A percentile compares a stretch with the other conserved stretches of the same genome.
Evolutionary conservation across 31 red algal species (phyloP).

Genomic region (Odonthalia washingtoniensis): DNA sequence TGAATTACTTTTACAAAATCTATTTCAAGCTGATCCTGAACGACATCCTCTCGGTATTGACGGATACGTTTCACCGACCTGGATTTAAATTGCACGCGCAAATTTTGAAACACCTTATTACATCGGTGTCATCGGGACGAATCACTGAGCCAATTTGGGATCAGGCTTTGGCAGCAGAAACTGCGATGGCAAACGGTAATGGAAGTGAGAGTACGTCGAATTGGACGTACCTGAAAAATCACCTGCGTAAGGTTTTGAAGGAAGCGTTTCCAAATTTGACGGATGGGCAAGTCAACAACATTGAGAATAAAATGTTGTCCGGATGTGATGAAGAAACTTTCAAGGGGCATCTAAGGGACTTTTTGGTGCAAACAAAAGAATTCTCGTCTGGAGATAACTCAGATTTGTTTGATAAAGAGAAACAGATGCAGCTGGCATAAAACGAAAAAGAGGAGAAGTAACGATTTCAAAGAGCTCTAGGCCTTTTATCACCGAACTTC

Average conservation of each 20-base stretch:
- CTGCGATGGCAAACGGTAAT: conserved; percentile 65
- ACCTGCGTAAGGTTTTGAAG: conserved; percentile 79
- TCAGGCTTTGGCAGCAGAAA: conserved; percentile 54
- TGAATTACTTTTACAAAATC: conserved; percentile 90
- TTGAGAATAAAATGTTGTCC: conserved; percentile 86
- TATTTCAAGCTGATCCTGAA: conserved; percentile 93
- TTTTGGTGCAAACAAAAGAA: conserved; percentile 97
- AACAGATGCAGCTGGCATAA: conserved; percentile 68
- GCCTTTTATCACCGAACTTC: conserved; percentile 54
- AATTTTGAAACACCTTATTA: conserved; percentile 92
- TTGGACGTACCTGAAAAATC: conserved; percentile 70
- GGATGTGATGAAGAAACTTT: conserved; percentile 91
- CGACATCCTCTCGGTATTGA: conserved; percentile 94
- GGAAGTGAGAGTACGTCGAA: conserved; percentile 65
- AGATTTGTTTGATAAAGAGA: conserved; percentile 96
- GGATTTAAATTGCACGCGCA: conserved; percentile 94
- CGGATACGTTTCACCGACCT: conserved; percentile 94
- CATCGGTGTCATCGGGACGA: conserved; percentile 67
- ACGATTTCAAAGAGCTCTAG: conserved; percentile 74
- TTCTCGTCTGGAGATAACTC: conserved; percentile 96
- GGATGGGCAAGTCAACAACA: conserved; percentile 69
- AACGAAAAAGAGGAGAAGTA: conserved; percentile 76
- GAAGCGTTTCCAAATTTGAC: conserved; percentile 91
- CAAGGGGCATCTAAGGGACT: conserved; percentile 97
- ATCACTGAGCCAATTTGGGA: conserved; percentile 93